Evolutionary conservation across 768 basidiomycete species (phyloP), one percentile per base, ranked within the genome.

Genomic region (Brasilioporus rufonigricans): DNA sequence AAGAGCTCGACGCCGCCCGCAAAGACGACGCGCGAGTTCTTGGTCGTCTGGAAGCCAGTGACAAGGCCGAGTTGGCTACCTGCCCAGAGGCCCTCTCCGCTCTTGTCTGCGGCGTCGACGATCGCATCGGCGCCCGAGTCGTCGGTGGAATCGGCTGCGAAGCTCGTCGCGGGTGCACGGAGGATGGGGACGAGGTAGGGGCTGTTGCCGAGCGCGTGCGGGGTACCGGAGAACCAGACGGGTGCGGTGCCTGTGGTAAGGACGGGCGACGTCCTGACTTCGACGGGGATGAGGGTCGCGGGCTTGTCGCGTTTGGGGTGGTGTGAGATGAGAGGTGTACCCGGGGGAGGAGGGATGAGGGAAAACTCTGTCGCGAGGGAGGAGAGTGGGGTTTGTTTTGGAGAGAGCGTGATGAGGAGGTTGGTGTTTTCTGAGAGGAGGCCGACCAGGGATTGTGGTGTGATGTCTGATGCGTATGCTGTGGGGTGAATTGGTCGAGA

Each of bases 311-410:
- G 83, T 65, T 83, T 79, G 24, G 86, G 85, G 76, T 93, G 91
- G 71, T 96, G 91, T 4, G 94, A 95, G 57, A 96, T 67, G 46
- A 97, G 80, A 2, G 87, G 86, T 0, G 87, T 87, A 2, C 86
- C 86, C 2, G 93, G 89, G 6, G 93, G 91, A 18, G 91, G 89
- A 24, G 92, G 86, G 49, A 93, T 82, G 52, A 98, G 79, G 35
- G 89, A 90, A 77, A 98, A 98, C 75, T 99, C 97, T 46, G 91
- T 71, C 0, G 93, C 91, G 51, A 96, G 81, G 13, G 88, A 82
- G 13, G 84, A 78, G 11, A 95, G 75, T 39, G 89, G 76, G 3
- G 85, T 86, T 72, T 88, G 81, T 73, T 82, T 86, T 61, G 87
- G 76, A 2, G 91, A 88, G 55, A 96, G 81, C 3, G 87, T 83